These are phyloP conservation scores for Pseudonitzschia multistriata DNA, from an alignment of 108 stramenopile genomes.

Conservation along the genomic window DNA sequence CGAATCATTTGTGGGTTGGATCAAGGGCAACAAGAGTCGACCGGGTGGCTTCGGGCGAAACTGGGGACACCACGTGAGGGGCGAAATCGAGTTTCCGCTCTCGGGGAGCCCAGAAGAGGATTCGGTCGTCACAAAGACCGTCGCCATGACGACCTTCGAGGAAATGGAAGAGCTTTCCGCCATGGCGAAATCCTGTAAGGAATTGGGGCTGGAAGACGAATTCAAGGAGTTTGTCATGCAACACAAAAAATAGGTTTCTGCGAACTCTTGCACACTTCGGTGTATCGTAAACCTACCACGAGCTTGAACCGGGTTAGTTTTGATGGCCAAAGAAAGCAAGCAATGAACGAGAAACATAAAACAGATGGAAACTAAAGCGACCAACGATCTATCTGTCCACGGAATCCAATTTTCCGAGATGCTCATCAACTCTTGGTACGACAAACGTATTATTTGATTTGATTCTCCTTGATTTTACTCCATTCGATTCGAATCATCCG, in stretches of 20 bases:
- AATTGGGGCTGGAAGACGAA: conserved; percentile 45
- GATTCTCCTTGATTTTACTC: too few relatives aligned
- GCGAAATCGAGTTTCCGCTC: conserved; percentile 28
- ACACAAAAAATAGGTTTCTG: conserved; percentile 34
- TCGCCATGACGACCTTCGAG: conserved; percentile 29
- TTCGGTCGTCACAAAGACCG: background rate
- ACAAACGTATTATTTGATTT: too few relatives aligned
- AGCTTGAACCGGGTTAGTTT: too few relatives aligned
- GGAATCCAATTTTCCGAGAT: too few relatives aligned
- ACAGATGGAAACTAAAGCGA: too few relatives aligned
- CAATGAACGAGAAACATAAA: too few relatives aligned
- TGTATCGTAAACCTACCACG: too few relatives aligned
- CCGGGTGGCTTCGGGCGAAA: conserved; percentile 61
- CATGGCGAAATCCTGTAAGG: conserved; percentile 33
- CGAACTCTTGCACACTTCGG: too few relatives aligned
- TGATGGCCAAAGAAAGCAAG: too few relatives aligned
- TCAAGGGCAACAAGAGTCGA: conserved; percentile 59
- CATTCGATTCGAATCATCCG: too few relatives aligned
- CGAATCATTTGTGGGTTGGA: conserved; percentile 49
- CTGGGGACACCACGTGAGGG: conserved; percentile 64
- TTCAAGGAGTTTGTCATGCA: conserved; percentile 58
- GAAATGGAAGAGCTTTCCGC: conserved; percentile 49
- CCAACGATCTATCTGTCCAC: too few relatives aligned
- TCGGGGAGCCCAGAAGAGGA: background rate
- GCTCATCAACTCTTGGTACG: too few relatives aligned